phyloP scores from a whole-genome alignment of 306 rosid species.

The Dalbergia cultrata region DNA sequence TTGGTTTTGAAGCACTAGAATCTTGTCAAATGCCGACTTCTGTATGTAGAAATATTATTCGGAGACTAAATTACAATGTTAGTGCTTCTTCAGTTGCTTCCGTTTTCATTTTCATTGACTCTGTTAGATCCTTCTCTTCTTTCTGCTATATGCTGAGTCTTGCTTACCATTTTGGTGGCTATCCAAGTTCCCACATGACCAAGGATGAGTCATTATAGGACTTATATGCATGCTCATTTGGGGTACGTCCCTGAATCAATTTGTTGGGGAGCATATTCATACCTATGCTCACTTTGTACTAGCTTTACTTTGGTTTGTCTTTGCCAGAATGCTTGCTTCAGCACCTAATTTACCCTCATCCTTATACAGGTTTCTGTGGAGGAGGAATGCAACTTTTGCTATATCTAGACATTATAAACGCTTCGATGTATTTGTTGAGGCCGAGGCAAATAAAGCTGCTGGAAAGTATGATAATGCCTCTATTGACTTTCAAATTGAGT shows the following conservation, averaged over 20 bases:
- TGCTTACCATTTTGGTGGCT: too few relatives aligned
- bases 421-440: conserved; percentile 90
- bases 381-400: conserved; percentile 91
- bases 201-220: too few relatives aligned
- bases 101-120: too few relatives aligned
- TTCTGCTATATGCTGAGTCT: too few relatives aligned
- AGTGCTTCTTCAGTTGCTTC: background rate
- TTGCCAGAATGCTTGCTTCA: conserved; percentile 1
- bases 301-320: conserved; percentile 18
- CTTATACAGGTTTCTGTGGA: conserved; percentile 90
- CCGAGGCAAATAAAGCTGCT: conserved; percentile 98
- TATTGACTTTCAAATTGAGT: conserved; percentile 87
- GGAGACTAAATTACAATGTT: background rate
- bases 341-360: conserved; percentile 18
- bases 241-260: conserved; percentile 21
- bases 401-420: conserved; percentile 96
- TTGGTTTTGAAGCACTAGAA: background rate
- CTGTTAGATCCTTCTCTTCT: too few relatives aligned
- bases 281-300: background rate
- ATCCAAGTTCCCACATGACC: too few relatives aligned
- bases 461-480: conserved; percentile 85
- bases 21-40: conserved; percentile 21
- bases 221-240: background rate
- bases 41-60: background rate
- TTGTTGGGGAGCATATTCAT: conserved; percentile 19